Evolutionary conservation across 2,329 filamentous ascomycete species (phyloP), one percentile per base, ranked within the genome.

Genomic region (Ambrosiella cleistominuta): DNA sequence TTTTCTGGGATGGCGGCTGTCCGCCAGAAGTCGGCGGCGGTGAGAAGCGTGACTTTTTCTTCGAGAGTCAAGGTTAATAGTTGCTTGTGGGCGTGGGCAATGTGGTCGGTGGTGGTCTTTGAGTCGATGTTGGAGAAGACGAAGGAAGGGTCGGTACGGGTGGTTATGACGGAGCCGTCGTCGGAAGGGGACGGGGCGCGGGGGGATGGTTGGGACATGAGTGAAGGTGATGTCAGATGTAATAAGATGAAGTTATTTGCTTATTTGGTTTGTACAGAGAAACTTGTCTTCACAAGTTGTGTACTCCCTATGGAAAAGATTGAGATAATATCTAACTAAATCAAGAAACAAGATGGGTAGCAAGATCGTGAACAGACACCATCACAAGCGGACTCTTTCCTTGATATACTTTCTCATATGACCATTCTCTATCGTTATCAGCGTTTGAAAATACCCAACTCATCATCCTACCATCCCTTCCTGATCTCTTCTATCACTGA

Each of bases 11-110:
- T 77, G 0, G 80, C 68, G 60, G 77, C 79, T 2, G 82, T 86
- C 62, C 83, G 79, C 83, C 83, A 86, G 65, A 85, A 85, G 66
- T 86, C 82, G 19, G 77, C 77, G 9, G 78, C 80, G 15, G 78
- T 77, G 19, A 82, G 71, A 1, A 82, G 69, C 2, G 79, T 80
- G 45, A 82, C 72, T 76, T 83, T 83, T 66, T 83, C 79, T 57
- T 79, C 75, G 49, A 79, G 66, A 8, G 72, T 77, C 45, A 83
- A 67, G 27, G 57, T 47, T 7, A 35, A 12, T 2, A 58, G 27
- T 40, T 45, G n/a, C 38, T 49, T n/a, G 8, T 36, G 19, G 12
- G 57, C 57, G 27, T 17, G 13, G 11, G 51, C 50, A 11, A 40
- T 44, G n/a, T 54, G 42, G 50, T 54, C 19, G 9, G 17, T 57